These are phyloP conservation scores for Botrytis elliptica DNA, from an alignment of 2,329 filamentous ascomycete genomes.

Conservation along the genomic window DNA sequence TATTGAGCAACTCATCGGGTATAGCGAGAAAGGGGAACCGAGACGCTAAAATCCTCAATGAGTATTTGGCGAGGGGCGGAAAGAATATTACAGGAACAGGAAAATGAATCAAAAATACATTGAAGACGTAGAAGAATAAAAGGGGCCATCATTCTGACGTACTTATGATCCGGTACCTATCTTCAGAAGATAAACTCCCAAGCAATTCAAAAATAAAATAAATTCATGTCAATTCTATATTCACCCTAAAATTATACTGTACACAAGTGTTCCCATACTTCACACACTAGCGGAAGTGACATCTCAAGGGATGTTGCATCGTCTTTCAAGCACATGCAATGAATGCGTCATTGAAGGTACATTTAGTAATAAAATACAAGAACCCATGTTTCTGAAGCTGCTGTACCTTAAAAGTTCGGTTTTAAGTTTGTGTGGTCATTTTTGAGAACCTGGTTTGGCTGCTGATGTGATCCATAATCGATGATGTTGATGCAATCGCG, in stretches of 20 bases:
- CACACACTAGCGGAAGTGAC: background rate
- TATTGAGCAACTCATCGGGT: conserved; percentile 22
- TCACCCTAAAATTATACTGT: background rate
- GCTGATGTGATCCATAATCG: background rate
- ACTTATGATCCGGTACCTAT: rapidly evolving
- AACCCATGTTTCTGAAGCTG: background rate
- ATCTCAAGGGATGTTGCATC: background rate
- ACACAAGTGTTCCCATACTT: background rate
- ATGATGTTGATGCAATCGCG: background rate
- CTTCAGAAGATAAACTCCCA: rapidly evolving
- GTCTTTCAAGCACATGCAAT: background rate
- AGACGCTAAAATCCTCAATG: conserved; percentile 12
- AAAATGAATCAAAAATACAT: background rate
- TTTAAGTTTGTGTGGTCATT: background rate
- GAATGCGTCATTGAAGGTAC: background rate
- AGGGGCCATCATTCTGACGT: background rate
- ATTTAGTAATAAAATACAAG: background rate
- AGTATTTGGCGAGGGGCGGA: background rate
- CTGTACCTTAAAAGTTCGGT: background rate
- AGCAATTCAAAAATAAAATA: background rate
- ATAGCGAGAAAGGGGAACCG: conserved; percentile 21
- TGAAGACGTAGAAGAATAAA: too few species aligned
- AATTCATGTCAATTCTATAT: background rate
- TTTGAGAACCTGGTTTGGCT: background rate
- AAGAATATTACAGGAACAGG: background rate